A percentile compares a stretch with the other conserved stretches of the same genome.
These are phyloP conservation scores for Coemansia sp. DNA, from an alignment of 192 early-diverging fungal genomes.

Conservation along the genomic window DNA sequence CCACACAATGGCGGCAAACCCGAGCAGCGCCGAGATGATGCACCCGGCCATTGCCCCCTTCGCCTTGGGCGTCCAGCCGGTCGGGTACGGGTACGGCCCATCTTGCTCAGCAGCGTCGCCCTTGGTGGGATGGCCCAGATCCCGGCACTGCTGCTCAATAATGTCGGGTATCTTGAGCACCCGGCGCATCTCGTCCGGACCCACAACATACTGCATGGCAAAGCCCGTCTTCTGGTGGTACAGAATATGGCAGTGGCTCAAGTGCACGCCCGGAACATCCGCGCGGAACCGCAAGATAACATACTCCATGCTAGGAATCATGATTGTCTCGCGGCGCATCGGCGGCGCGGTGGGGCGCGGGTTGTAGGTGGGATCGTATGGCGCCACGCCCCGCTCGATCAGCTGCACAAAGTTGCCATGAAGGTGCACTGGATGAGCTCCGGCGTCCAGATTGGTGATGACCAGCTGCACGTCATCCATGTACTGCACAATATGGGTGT, in stretches of 20 bases:
- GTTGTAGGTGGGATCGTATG: constrained; percentile 54
- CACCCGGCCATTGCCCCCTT: constrained; percentile 69
- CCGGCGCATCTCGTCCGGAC: constrained; percentile 63
- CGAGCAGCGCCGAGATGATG: constrained; percentile 69
- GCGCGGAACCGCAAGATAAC: constrained; percentile 71
- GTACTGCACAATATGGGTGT: constrained; percentile 62
- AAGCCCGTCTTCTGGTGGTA: constrained; percentile 69
- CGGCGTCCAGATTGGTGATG: constrained; percentile 72
- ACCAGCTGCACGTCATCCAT: constrained; percentile 66
- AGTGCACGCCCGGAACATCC: constrained; percentile 80
- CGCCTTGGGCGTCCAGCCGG: constrained; percentile 64
- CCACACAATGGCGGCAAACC: constrained; percentile 74
- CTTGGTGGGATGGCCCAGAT: constrained; percentile 54
- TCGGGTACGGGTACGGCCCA: constrained; percentile 56
- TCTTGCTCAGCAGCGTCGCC: constrained; percentile 77
- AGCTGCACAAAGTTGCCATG: constrained; percentile 85
- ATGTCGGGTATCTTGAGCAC: constrained; percentile 55
- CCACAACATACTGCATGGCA: constrained; percentile 66
- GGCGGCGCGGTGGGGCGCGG: constrained; percentile 55
- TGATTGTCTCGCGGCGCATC: constrained; percentile 72
- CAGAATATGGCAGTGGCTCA: constrained; percentile 80
- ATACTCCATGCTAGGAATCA: constrained; percentile 64
- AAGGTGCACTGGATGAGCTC: constrained; percentile 77
- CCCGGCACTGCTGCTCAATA: constrained; percentile 63
- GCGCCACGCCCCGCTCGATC: constrained; percentile 59